Base-by-base conservation (phyloP, 257 asterid genomes). In the Agastache rugosa region DNA sequence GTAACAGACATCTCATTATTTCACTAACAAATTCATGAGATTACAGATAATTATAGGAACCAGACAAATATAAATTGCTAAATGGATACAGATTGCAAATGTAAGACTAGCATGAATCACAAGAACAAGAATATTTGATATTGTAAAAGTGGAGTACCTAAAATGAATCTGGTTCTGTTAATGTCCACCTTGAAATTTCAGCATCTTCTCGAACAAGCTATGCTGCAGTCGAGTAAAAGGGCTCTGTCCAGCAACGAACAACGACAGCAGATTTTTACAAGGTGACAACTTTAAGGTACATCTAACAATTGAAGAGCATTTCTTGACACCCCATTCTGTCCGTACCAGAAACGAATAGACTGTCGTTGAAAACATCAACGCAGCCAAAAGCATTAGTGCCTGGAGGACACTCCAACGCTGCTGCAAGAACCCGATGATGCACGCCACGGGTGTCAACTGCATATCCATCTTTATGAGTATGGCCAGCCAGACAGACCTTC, bases 351-450 rank as follows among this genome's bases (percentile, higher is more conserved):
- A 95, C 83, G 23, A 79, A 70, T 67, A 95, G 72, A 44, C 91
- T 77, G 73, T 92, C 98, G n/a, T 83, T 63, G 53, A 89, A 95
- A 37, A 91, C 87, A 63, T 90, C 92, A 1, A 95, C 37, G 20
- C 51, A 77, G 22, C 97, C 99, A 72, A 83, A 95, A 15, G 99
- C 89, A 83, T 89, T 70, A 2, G 88, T 88, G 12, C 94, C 96
- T 0, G 96, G 97, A 39, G 99, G 98, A 51, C 98, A 90, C 82
- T 95, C 98, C 72, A 95, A 77, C 17, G 97, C 97, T 2, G 98
- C 99, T 80, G 89, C 98, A 41, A 95, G 84, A 82, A 92, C 91
- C 69, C 94, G 90, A 75, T 95, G 99, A 75, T 89, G 97, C 63
- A 95, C 80, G 1, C 99, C 96, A 11, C 83, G 76, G 19, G 94